A percentile compares a stretch with the other conserved stretches of the same genome.
These are phyloP conservation scores for Diplocarpon mali DNA, from an alignment of 2,329 filamentous ascomycete species.

Conservation along the genomic window DNA sequence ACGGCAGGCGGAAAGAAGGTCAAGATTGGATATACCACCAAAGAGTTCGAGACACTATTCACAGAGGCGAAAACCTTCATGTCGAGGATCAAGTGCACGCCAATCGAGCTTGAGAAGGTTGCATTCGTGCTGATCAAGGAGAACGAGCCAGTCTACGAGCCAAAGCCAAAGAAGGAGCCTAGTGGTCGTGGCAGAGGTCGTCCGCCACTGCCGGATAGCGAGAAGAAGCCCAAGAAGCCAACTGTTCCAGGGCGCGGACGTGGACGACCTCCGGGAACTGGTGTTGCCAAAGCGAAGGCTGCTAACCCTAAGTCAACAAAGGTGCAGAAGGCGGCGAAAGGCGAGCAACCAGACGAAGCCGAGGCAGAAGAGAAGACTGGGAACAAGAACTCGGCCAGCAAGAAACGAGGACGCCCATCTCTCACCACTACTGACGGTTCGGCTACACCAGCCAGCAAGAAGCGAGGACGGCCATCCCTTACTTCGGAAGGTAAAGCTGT, in stretches of 20 bases:
- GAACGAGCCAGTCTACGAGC: conserved; percentile 17
- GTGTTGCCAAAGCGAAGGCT: conserved; percentile 2
- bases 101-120: conserved; percentile 57
- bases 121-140: conserved; percentile 55
- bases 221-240: conserved; percentile 17
- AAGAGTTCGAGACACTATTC: conserved; percentile 54
- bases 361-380: not conserved
- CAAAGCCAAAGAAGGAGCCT: conserved; percentile 15
- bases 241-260: conserved; percentile 16
- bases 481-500: not conserved
- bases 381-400: conserved; percentile 3
- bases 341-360: not conserved
- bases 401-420: not conserved
- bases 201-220: conserved; percentile 15
- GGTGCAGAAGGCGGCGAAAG: not conserved
- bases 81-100: conserved; percentile 40
- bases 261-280: conserved; percentile 9
- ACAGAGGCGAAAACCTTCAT: conserved; percentile 33
- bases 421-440: not conserved
- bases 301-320: not conserved
- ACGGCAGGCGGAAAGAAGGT: conserved; percentile 40
- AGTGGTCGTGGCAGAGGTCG: conserved; percentile 18
- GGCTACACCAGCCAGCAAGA: conserved; percentile 3
- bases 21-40: conserved; percentile 56
- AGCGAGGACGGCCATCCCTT: conserved; percentile 3